Evolutionary conservation across 208 protist genomes (phyloP), one percentile per base, ranked within the genome.

Genomic region (Leishmania gerbilli): DNA sequence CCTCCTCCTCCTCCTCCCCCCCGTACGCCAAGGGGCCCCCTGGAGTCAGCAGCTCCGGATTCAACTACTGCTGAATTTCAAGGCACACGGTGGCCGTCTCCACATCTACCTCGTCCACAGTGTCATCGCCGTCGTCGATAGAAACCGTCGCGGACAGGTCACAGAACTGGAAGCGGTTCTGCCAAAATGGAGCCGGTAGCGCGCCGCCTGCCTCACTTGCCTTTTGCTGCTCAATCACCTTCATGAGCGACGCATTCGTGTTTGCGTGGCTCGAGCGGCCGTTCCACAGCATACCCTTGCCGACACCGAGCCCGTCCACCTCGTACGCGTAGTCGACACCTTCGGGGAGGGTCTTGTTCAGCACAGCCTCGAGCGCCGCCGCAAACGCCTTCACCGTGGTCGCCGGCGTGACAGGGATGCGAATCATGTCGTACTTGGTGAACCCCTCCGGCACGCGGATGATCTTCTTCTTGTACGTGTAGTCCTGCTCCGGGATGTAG

Each of bases 351-450:
- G 86, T 82, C 40, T 78, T 83, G 77, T 93, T 95, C 37, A 97
- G 85, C 67, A 90, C 42, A 56, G 82, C 86, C 62, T 89, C 82
- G 6, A 97, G 84, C 51, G 45, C 72, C 58, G 86, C 77, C 7
- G 82, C 88, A 75, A 97, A 96, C 75, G 94, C 71, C 75, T 91
- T 79, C 65, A 97, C 91, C 7, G 95, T 96, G 3, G 95, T 97
- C 27, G 49, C 40, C 19, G 83, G 84, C 11, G 86, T 96, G 13
- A 97, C 81, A 2, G 87, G 78, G 19, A 97, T 74, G 81, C 87
- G 83, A 76, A 97, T 92, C 55, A 62, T 84, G 77, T 97, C 95
- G 86, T 97, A 97, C 87, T 97, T 97, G 55, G 93, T 97, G 80
- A 93, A 95, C 17, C 91, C 91, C 53, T 96, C 92, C 56, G 95